phyloP scores from a whole-genome alignment of 202 grass and related monocot species.

The Eragrostis tef region DNA sequence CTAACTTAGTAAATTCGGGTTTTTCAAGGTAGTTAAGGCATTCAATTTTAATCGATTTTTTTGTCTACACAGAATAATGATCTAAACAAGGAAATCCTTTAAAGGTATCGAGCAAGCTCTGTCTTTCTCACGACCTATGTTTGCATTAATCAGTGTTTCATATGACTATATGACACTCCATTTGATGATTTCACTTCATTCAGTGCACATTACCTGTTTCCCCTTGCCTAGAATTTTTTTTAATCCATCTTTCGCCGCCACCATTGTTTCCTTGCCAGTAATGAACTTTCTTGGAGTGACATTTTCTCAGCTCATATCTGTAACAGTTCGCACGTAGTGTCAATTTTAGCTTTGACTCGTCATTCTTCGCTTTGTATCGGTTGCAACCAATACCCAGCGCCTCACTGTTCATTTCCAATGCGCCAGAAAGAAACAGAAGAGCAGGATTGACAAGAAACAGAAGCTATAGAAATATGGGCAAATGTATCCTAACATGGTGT shows the following conservation, averaged over 20 bases:
- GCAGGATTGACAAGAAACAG: slow-evolving; percentile 5
- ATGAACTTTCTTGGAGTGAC: slow-evolving; percentile 21
- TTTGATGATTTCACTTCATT: slow-evolving; percentile 40
- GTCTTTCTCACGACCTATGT: neutral
- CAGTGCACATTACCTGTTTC: slow-evolving; percentile 7
- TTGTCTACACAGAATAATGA: slow-evolving; percentile 12
- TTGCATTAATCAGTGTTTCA: slow-evolving; percentile 28
- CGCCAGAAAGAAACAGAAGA: slow-evolving; percentile 21
- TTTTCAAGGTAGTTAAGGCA: slow-evolving; percentile 5
- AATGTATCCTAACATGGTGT: slow-evolving; percentile 24
- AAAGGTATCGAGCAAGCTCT: slow-evolving; percentile 3
- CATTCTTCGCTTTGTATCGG: neutral
- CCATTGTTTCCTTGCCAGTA: slow-evolving; percentile 19
- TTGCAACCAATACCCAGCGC: neutral
- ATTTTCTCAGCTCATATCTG: slow-evolving; percentile 22
- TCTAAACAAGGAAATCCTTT: slow-evolving; percentile 29
- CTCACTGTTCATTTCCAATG: slow-evolving; percentile 11
- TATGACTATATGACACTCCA: neutral
- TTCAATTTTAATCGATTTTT: slow-evolving; percentile 17
- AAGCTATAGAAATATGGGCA: slow-evolving; percentile 8
- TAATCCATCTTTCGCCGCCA: neutral
- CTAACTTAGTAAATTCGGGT: neutral
- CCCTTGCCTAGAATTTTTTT: slow-evolving; percentile 26
- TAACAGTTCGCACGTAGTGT: neutral
- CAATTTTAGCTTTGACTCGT: slow-evolving; percentile 33